phyloP scores from a whole-genome alignment of 2,329 filamentous ascomycete genomes.

The Pyrenophora seminiperda region DNA sequence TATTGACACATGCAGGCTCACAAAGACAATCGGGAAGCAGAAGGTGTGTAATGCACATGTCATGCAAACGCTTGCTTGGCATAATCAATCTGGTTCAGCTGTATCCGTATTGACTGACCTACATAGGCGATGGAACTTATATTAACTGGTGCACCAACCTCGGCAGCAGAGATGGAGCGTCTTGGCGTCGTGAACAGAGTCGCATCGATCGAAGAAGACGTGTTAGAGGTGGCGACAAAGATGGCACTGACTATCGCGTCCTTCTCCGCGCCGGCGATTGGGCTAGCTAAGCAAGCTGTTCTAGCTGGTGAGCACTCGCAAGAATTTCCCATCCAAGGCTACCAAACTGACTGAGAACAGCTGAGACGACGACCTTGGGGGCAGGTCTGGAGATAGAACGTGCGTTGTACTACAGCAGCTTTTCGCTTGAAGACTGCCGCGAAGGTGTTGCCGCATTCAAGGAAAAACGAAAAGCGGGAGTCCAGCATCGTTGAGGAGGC shows the following conservation, averaged over 20 bases:
- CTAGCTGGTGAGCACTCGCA: conserved; percentile 44
- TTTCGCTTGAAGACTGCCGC: conserved; percentile 49
- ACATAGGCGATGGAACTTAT: conserved; percentile 55
- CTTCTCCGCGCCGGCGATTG: conserved; percentile 50
- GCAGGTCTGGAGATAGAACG: conserved; percentile 49
- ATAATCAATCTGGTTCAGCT: conserved; percentile 1
- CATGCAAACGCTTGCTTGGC: conserved; percentile 10
- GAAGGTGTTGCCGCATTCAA: conserved; percentile 52
- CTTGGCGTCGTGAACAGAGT: conserved; percentile 50
- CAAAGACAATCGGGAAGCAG: conserved; percentile 60
- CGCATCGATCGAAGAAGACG: conserved; percentile 41
- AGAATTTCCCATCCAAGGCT: conserved; percentile 1
- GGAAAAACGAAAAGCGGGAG: conserved; percentile 43
- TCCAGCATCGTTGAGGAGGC: conserved; percentile 24
- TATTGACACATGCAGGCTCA: conserved; percentile 60
- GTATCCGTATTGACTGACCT: conserved; percentile 18
- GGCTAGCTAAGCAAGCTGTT: conserved; percentile 54
- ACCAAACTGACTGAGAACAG: conserved; percentile 36
- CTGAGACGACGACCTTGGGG: conserved; percentile 50
- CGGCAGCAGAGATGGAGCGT: conserved; percentile 48
- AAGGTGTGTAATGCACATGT: conserved; percentile 32
- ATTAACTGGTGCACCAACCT: conserved; percentile 48
- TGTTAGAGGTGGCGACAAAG: conserved; percentile 48
- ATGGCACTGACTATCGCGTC: conserved; percentile 50
- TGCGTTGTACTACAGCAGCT: conserved; percentile 43